These are phyloP conservation scores for Limnanthes douglasii DNA, from an alignment of 345 rosid species.

Conservation along the genomic window DNA sequence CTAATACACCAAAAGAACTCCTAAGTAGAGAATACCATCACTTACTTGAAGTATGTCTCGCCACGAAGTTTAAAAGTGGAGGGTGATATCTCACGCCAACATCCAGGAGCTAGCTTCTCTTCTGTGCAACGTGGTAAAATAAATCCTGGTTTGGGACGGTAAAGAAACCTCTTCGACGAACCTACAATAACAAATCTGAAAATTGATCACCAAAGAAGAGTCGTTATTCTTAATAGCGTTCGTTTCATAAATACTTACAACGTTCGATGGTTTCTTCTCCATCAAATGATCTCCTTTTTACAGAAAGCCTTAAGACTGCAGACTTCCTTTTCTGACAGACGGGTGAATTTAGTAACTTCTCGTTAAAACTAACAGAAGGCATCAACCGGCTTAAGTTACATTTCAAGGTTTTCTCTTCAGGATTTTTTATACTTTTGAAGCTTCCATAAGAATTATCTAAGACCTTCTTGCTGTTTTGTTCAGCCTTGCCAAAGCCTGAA, in stretches of 20 bases:
- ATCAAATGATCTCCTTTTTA: constrained; percentile 51
- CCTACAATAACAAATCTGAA: constrained; percentile 18
- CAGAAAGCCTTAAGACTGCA: constrained; percentile 37
- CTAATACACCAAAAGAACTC: not conserved
- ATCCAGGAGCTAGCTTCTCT: constrained; percentile 31
- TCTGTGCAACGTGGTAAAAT: constrained; percentile 23
- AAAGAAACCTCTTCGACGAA: constrained; percentile 37
- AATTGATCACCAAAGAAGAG: too few species aligned
- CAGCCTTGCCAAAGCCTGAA: constrained; percentile 6
- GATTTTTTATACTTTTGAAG: constrained; percentile 7
- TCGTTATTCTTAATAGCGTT: too few species aligned
- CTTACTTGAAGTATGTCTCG: constrained; percentile 54
- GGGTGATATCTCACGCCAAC: constrained; percentile 61
- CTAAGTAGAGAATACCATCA: not conserved
- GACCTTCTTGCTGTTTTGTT: constrained; percentile 10
- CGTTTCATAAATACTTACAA: constrained; percentile 19
- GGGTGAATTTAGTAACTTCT: constrained; percentile 12
- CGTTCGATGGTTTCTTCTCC: constrained; percentile 39
- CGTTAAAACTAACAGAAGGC: constrained; percentile 25
- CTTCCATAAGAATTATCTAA: constrained; percentile 14
- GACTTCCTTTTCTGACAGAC: constrained; percentile 29
- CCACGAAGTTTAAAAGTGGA: constrained; percentile 58
- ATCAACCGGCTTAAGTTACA: constrained; percentile 10
- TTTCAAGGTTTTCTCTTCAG: constrained; percentile 13
- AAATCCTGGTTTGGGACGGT: constrained; percentile 47